phyloP scores from a whole-genome alignment of 2,329 filamentous ascomycete species.

The Arachnopeziza araneosa region DNA sequence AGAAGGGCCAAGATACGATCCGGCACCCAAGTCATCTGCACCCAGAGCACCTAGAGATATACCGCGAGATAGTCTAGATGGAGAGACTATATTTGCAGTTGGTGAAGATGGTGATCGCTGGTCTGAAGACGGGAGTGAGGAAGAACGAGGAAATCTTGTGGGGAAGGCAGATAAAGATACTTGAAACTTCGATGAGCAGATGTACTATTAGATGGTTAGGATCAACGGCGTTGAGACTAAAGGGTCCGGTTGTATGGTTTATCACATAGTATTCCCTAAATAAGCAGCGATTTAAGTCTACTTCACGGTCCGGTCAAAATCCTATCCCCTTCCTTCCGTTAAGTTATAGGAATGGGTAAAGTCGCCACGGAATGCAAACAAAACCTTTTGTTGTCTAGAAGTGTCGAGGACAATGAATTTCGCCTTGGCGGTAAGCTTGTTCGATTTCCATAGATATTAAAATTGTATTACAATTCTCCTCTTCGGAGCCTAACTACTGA shows the following conservation, averaged over 20 bases:
- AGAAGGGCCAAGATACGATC: constrained; percentile 31
- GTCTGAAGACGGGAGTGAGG: constrained; percentile 65
- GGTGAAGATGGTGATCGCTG: constrained; percentile 80
- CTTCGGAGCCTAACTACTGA: too few species aligned
- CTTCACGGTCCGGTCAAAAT: too few species aligned
- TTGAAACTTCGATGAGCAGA: neutral
- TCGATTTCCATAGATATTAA: too few species aligned
- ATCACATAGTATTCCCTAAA: neutral
- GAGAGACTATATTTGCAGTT: constrained; percentile 93
- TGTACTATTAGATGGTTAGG: constrained; percentile 1
- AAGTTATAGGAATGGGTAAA: too few species aligned
- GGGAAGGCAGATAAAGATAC: constrained; percentile 30
- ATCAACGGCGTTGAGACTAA: constrained; percentile 6
- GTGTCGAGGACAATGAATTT: too few species aligned
- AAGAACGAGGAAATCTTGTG: constrained; percentile 47
- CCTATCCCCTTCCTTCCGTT: too few species aligned
- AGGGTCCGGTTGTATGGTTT: neutral
- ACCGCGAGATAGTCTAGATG: constrained; percentile 63
- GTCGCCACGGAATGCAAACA: too few species aligned
- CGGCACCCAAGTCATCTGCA: constrained; percentile 22
- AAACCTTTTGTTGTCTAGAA: too few species aligned
- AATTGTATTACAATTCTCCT: too few species aligned
- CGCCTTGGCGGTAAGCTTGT: too few species aligned
- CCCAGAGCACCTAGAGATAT: constrained; percentile 28
- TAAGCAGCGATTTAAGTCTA: neutral